Evolutionary conservation across 176 grass and related monocot genomes (phyloP).

Genomic region (Triticum turgidum): DNA sequence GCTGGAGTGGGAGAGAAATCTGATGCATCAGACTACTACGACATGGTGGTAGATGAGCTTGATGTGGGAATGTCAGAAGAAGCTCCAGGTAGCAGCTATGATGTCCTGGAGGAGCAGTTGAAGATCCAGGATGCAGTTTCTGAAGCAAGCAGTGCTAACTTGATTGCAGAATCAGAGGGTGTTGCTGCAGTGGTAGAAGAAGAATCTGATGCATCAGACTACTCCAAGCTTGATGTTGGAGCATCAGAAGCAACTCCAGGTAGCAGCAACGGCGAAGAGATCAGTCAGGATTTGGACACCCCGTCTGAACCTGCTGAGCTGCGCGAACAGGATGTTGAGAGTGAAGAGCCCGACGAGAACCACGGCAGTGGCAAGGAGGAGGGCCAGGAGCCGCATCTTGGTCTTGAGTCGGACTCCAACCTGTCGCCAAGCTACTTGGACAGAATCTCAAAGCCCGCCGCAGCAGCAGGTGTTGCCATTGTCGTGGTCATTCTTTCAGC

Average conservation of each 20-base stretch:
- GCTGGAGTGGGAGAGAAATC: background rate
- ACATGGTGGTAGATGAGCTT: constrained; percentile 8
- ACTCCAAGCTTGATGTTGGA: background rate
- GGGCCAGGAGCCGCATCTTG: background rate
- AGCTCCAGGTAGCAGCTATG: background rate
- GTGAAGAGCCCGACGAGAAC: constrained; percentile 20
- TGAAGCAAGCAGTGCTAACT: background rate
- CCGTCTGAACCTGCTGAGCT: background rate
- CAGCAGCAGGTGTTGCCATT: constrained; percentile 27
- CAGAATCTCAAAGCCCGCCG: constrained; percentile 23
- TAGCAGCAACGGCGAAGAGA: constrained; percentile 13
- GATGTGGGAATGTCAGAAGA: constrained; percentile 26
- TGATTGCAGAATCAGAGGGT: background rate
- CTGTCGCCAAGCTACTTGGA: constrained; percentile 19
- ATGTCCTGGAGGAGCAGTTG: background rate
- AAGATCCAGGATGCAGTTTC: background rate
- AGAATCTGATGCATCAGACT: background rate
- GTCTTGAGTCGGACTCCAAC: background rate
- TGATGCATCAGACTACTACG: background rate
- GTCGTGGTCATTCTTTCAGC: constrained; percentile 37
- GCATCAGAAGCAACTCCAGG: constrained; percentile 10
- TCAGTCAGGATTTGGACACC: background rate
- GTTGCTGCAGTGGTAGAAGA: background rate
- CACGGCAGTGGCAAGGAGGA: constrained; percentile 8
- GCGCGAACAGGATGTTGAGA: constrained; percentile 33